These are phyloP conservation scores for Aspergillus brunneoviolaceus DNA, from an alignment of 2,329 filamentous ascomycete genomes.

Conservation along the genomic window DNA sequence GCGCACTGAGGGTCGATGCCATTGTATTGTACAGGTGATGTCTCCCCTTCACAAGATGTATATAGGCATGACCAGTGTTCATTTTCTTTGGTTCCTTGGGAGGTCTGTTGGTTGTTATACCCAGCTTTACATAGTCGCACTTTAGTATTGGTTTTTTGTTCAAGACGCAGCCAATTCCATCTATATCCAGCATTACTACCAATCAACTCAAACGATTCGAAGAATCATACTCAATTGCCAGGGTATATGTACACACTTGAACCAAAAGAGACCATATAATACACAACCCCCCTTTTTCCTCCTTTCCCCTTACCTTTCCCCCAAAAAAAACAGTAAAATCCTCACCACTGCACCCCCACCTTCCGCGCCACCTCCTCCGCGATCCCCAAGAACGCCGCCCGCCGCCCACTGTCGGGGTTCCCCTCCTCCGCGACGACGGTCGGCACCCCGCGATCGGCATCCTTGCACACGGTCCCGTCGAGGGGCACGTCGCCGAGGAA, in stretches of 20 bases:
- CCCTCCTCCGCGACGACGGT: constrained; percentile 83
- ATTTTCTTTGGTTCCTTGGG: not conserved
- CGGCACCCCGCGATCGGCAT: constrained; percentile 82
- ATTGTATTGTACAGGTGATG: not conserved
- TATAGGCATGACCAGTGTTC: not conserved
- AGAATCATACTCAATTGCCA: not conserved
- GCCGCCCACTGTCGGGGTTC: constrained; percentile 61
- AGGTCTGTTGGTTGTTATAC: not conserved
- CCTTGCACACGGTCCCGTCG: constrained; percentile 80
- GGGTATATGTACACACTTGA: not conserved
- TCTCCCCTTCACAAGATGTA: not conserved
- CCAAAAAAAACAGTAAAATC: constrained; percentile 9
- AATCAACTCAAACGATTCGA: too few relatives aligned
- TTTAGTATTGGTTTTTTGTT: too few relatives aligned
- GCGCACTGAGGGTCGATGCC: not conserved
- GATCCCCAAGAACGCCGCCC: constrained; percentile 69
- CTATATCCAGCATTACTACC: too few relatives aligned
- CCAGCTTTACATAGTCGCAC: not conserved
- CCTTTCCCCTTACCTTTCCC: not conserved
- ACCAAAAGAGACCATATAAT: constrained; percentile 6
- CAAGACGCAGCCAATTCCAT: too few relatives aligned
- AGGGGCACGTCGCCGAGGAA: constrained; percentile 87
- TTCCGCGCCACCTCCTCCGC: constrained; percentile 55
- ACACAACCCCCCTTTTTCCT: not conserved
- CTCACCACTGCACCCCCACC: constrained; percentile 44